phyloP scores from a whole-genome alignment of 208 protist species.

The Trypanosomatidae sp. region DNA sequence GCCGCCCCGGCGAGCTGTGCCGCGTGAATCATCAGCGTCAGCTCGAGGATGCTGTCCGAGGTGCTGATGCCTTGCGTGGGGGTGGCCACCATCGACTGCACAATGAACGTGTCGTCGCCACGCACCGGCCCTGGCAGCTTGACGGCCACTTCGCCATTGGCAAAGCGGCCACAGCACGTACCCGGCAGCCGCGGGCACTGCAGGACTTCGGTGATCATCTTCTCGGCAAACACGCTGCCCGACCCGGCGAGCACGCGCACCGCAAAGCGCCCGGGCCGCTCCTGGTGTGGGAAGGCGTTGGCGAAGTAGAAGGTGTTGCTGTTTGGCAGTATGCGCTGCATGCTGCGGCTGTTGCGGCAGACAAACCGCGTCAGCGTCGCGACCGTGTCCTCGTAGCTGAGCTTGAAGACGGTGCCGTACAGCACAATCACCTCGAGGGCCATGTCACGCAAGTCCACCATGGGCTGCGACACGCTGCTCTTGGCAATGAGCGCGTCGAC shows the following conservation, averaged over 20 bases:
- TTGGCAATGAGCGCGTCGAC: slow-evolving; percentile 38
- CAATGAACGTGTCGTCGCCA: slow-evolving; percentile 92
- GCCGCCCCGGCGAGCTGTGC: slow-evolving; percentile 59
- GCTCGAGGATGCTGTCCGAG: slow-evolving; percentile 82
- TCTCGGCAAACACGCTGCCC: slow-evolving; percentile 36
- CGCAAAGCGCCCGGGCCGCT: slow-evolving; percentile 46
- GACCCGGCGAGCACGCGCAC: slow-evolving; percentile 58
- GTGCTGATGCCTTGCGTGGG: slow-evolving; percentile 82
- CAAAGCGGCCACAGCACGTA: slow-evolving; percentile 46
- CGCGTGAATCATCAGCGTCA: slow-evolving; percentile 79
- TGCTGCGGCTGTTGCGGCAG: slow-evolving; percentile 22
- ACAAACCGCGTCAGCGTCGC: slow-evolving; percentile 26
- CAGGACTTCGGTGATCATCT: slow-evolving; percentile 72
- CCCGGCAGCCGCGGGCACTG: slow-evolving; percentile 34
- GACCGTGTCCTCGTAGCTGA: slow-evolving; percentile 50
- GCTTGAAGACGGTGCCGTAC: slow-evolving; percentile 58
- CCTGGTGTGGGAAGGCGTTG: slow-evolving; percentile 39
- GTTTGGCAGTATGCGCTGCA: slow-evolving; percentile 51
- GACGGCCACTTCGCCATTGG: slow-evolving; percentile 81
- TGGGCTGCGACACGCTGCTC: slow-evolving; percentile 32
- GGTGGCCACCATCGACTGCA: slow-evolving; percentile 80
- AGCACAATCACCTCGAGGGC: slow-evolving; percentile 48
- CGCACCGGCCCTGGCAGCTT: slow-evolving; percentile 79
- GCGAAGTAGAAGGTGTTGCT: slow-evolving; percentile 72
- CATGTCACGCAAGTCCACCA: slow-evolving; percentile 40